A percentile compares a stretch with the other conserved stretches of the same genome.
Evolutionary conservation across 176 grass and related monocot species (phyloP).

Genomic region (Triticum turgidum): DNA sequence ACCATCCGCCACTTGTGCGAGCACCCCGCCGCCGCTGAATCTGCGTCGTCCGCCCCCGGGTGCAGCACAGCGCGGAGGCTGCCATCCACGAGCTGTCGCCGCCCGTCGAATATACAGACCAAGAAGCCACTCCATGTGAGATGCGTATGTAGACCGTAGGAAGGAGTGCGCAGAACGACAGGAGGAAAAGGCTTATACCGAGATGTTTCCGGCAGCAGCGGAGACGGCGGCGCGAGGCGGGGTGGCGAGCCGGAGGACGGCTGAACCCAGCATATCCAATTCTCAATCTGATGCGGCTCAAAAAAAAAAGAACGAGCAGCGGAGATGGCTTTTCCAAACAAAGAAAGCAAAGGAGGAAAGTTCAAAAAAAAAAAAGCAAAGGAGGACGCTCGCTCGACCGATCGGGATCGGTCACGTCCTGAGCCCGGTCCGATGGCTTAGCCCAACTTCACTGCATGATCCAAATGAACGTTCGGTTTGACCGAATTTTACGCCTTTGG

Average conservation of each 20-base stretch:
- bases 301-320: background rate
- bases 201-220: constrained; percentile 7
- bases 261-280: constrained; percentile 47
- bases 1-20: constrained; percentile 80
- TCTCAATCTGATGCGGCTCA: background rate
- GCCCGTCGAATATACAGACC: constrained; percentile 4
- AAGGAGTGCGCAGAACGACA: background rate
- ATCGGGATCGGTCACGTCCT: too few species aligned
- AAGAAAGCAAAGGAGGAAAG: too few species aligned
- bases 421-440: too few species aligned
- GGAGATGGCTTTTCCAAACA: background rate
- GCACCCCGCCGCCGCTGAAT: background rate
- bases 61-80: background rate
- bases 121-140: constrained; percentile 27
- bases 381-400: too few species aligned
- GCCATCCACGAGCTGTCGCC: constrained; percentile 30
- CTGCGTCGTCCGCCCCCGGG: constrained; percentile 23
- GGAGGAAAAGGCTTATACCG: constrained; percentile 6
- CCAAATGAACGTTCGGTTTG: too few species aligned
- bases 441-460: too few species aligned
- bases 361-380: too few species aligned
- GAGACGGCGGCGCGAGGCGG: constrained; percentile 10
- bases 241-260: constrained; percentile 29
- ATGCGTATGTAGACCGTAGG: background rate
- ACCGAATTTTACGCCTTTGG: too few species aligned